These are phyloP conservation scores for Tuber brumale DNA, from an alignment of 495 filamentous ascomycete genomes.

Conservation along the genomic window DNA sequence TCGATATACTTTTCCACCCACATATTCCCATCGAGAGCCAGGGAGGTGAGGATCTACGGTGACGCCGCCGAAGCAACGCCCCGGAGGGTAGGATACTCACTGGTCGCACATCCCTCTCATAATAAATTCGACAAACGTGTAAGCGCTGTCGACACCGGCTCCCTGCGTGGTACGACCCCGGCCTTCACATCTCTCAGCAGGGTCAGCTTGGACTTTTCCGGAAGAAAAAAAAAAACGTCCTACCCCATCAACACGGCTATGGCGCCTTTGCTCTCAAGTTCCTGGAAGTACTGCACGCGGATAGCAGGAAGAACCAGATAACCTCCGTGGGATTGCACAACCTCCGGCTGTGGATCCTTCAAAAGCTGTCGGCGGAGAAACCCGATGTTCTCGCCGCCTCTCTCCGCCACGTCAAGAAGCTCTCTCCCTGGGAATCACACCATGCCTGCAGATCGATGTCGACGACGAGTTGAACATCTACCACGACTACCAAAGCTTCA, in stretches of 20 bases:
- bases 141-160: neutral
- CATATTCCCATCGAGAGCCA: neutral
- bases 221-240: neutral
- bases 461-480: neutral
- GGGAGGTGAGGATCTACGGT: neutral
- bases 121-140: neutral
- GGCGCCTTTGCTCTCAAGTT: neutral
- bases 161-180: neutral
- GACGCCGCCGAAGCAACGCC: neutral
- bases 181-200: neutral
- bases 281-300: neutral
- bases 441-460: neutral
- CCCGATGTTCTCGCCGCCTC: neutral
- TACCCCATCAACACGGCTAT: neutral
- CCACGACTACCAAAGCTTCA: neutral
- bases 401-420: neutral
- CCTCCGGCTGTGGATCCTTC: neutral
- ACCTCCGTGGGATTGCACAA: neutral
- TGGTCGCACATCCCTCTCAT: neutral
- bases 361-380: neutral
- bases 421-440: neutral
- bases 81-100: neutral
- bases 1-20: neutral
- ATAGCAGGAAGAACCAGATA: neutral
- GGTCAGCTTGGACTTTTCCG: neutral